Conservation (phyloP, 2,329 filamentous ascomycete genomes). For the Leptographium lundbergii region DNA sequence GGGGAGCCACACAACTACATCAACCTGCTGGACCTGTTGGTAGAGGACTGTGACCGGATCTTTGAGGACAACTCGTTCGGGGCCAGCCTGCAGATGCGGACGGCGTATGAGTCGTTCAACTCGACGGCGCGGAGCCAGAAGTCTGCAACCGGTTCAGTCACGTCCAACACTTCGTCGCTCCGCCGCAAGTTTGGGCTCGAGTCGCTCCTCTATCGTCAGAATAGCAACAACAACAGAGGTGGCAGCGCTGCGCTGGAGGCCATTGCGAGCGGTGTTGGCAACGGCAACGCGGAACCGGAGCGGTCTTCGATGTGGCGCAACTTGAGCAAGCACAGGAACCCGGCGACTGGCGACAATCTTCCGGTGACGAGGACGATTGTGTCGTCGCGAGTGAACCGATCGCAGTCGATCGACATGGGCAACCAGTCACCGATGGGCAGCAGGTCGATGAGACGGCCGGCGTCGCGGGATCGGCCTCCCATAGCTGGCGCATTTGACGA, state of each 20-base stretch:
- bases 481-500: conserved; percentile 52
- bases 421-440: conserved; percentile 23
- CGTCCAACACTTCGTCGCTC: conserved; percentile 77
- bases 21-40: conserved; percentile 74
- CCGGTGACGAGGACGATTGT: conserved; percentile 48
- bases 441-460: conserved; percentile 37
- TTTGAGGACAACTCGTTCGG: conserved; percentile 50
- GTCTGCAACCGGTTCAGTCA: conserved; percentile 59
- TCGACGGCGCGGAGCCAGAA: conserved; percentile 41
- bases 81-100: conserved; percentile 33
- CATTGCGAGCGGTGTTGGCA: neutral
- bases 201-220: conserved; percentile 55
- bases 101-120: conserved; percentile 44
- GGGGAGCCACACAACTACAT: conserved; percentile 67
- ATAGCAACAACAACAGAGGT: conserved; percentile 46
- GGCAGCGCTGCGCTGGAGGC: conserved; percentile 1
- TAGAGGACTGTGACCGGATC: conserved; percentile 81
- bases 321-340: conserved; percentile 67
- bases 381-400: conserved; percentile 43
- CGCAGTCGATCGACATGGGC: conserved; percentile 67
- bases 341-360: conserved; percentile 41
- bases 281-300: conserved; percentile 37
- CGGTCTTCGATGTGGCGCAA: conserved; percentile 72
- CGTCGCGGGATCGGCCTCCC: conserved; percentile 47
- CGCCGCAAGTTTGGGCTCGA: conserved; percentile 75